phyloP scores from a whole-genome alignment of 164 flowering plant genomes.

The Magnolia kwangsiensis region DNA sequence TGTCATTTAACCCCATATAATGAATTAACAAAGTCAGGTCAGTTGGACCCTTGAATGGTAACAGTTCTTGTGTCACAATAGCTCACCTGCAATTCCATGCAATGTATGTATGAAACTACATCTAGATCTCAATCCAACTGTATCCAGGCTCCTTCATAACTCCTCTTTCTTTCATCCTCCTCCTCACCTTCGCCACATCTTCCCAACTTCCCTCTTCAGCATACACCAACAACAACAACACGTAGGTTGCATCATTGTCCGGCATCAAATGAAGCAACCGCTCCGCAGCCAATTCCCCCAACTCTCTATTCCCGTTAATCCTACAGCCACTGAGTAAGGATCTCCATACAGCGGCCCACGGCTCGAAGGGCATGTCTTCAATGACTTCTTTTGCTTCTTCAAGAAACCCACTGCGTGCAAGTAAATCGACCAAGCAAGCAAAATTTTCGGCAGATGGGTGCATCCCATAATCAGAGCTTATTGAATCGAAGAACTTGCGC shows the following conservation, averaged over 20 bases:
- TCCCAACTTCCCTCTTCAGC: slow-evolving; percentile 43
- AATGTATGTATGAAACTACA: not conserved
- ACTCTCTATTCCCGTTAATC: slow-evolving; percentile 38
- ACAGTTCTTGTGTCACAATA: not conserved
- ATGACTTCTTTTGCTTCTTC: slow-evolving; percentile 41
- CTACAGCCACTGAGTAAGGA: slow-evolving; percentile 55
- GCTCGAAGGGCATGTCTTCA: slow-evolving; percentile 47
- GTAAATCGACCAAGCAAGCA: slow-evolving; percentile 54
- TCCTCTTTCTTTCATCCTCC: slow-evolving; percentile 25
- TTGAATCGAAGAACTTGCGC: slow-evolving; percentile 29
- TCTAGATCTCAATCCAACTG: slow-evolving; percentile 37
- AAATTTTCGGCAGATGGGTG: slow-evolving; percentile 38
- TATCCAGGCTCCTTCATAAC: slow-evolving; percentile 31
- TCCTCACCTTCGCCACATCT: slow-evolving; percentile 33
- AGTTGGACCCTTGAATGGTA: no score
- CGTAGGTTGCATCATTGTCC: slow-evolving; percentile 34
- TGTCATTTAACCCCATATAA: no score
- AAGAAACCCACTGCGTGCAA: slow-evolving; percentile 48
- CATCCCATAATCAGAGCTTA: slow-evolving; percentile 28
- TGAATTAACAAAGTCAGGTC: no score
- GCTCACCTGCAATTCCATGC: not conserved
- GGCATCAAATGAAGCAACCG: slow-evolving; percentile 36
- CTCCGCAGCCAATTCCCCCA: slow-evolving; percentile 41
- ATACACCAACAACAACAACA: slow-evolving; percentile 34
- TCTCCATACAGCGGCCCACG: slow-evolving; percentile 55